Conservation (phyloP, 805 yeast species). For the Candida mattraensis region DNA sequence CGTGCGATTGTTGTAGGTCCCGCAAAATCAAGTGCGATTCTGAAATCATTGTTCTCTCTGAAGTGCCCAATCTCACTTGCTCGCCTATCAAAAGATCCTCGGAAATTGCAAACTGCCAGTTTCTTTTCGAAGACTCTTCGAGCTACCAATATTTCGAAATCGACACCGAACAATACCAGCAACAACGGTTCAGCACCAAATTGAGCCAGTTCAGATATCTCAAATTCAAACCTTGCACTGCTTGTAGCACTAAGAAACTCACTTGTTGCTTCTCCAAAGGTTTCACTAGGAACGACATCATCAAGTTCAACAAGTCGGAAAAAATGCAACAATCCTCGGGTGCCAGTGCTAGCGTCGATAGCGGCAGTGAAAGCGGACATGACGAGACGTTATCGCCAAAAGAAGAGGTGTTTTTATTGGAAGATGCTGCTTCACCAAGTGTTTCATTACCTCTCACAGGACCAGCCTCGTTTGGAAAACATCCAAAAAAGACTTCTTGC, state of each 20-base stretch:
- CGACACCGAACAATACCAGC: conserved; percentile 19
- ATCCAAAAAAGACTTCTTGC: conserved; percentile 36
- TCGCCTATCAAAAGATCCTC: conserved; percentile 12
- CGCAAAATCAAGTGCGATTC: conserved; percentile 78
- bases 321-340: conserved; percentile 14
- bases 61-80: conserved; percentile 12
- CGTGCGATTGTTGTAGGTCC: conserved; percentile 68
- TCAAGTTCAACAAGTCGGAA: conserved; percentile 37
- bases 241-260: conserved; percentile 47
- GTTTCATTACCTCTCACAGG: conserved; percentile 3
- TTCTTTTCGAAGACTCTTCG: conserved; percentile 21
- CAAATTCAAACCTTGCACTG: conserved; percentile 54
- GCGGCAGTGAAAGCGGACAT: conserved; percentile 2
- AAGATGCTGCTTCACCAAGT: conserved; percentile 1
- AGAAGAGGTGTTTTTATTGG: conserved; percentile 3
- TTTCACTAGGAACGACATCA: conserved; percentile 60
- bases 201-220: conserved; percentile 32
- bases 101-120: conserved; percentile 33
- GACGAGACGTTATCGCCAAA: conserved; percentile 3
- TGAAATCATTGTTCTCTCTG: conserved; percentile 40
- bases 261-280: conserved; percentile 63
- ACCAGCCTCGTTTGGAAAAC: conserved; percentile 11
- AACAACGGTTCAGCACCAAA: conserved; percentile 21
- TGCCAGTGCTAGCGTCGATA: conserved; percentile 1
- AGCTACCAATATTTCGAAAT: conserved; percentile 33